Evolutionary conservation across 2,329 filamentous ascomycete species (phyloP), one percentile per base, ranked within the genome.

Genomic region (Ceratocystis alfenasii): DNA sequence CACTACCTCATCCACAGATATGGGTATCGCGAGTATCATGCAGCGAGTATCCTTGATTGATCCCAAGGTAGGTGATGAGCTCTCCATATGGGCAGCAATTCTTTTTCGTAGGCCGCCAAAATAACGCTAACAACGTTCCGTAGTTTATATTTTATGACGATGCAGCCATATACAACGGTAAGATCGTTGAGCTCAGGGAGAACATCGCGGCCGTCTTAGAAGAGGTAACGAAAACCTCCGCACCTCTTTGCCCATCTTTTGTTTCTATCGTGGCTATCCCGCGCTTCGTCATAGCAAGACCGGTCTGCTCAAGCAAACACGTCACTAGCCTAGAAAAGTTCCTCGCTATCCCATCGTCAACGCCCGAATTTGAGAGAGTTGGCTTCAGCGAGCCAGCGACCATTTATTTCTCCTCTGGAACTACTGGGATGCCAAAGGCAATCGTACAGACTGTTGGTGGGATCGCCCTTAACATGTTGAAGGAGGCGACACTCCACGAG

Each of bases 141-240:
- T 17, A 66, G 74, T 89, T 84, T 72, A 79, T 95, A n/a, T 94
- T 95, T 72, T 85, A 93, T 71, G 90, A 95, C 70, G 90, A 94
- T 70, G 84, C 80, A 46, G 82, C 89, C 0, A 76, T 93, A 2
- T 95, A 95, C 70, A 93, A 93, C 70, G 88, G 88, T 59, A 89
- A 88, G 74, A 83, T 78, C 0, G 78, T 88, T 28, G 88, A 94
- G 71, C 77, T 95, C 48, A 78, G 87, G 3, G 74, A 78, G 0
- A 94, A 94, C 76, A 93, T 95, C 76, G 74, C 74, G 30, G 82
- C 86, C 46, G 80, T 90, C 20, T 79, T 86, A 0, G 73, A 76
- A 0, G 88, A 87, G 0, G 82, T 94, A 79, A 75, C 87, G 0
- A 75, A 79, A 1, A 88, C 88, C 0, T 82, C 94, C 81, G 76